phyloP scores from a whole-genome alignment of 2,329 filamentous ascomycete genomes.

The Cladosporium austrohemisphaericum region DNA sequence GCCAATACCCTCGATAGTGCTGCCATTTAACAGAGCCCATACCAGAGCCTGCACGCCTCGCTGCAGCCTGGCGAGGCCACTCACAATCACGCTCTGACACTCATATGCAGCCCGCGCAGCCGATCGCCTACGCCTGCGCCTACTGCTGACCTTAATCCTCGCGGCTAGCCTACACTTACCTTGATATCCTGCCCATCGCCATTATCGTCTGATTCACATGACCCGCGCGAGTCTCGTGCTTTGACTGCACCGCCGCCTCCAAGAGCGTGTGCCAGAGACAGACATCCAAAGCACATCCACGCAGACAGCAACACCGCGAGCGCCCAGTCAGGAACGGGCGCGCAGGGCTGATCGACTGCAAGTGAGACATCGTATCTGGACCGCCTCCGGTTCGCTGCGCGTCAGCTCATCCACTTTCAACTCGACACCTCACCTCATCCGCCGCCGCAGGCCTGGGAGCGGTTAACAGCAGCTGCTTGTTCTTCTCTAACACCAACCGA shows the following conservation, averaged over 20 bases:
- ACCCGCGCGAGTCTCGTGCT: background rate
- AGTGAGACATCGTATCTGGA: constrained; percentile 1
- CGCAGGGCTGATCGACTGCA: constrained; percentile 11
- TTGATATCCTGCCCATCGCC: no score
- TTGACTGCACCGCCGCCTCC: no score
- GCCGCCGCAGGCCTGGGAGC: background rate
- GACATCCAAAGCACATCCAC: background rate
- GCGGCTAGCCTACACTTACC: no score
- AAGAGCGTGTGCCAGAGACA: no score
- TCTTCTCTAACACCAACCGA: background rate
- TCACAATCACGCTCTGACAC: no score
- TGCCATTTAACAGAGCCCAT: no score
- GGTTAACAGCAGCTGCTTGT: constrained; percentile 8
- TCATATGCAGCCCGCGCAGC: no score
- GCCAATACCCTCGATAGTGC: no score
- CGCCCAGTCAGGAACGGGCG: background rate
- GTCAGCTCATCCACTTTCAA: background rate
- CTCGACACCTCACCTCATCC: constrained; percentile 2
- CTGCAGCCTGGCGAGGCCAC: background rate
- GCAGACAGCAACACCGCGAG: background rate
- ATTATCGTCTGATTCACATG: constrained; percentile 1
- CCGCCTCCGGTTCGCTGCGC: constrained; percentile 7
- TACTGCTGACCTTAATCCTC: no score
- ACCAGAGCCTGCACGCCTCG: no score
- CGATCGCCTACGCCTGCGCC: background rate